Percentiles rank a stretch among this genome's conserved stretches.
These are phyloP conservation scores for Tetradesmus lagerheimii DNA, from an alignment of 139 green algal species.

Conservation along the genomic window DNA sequence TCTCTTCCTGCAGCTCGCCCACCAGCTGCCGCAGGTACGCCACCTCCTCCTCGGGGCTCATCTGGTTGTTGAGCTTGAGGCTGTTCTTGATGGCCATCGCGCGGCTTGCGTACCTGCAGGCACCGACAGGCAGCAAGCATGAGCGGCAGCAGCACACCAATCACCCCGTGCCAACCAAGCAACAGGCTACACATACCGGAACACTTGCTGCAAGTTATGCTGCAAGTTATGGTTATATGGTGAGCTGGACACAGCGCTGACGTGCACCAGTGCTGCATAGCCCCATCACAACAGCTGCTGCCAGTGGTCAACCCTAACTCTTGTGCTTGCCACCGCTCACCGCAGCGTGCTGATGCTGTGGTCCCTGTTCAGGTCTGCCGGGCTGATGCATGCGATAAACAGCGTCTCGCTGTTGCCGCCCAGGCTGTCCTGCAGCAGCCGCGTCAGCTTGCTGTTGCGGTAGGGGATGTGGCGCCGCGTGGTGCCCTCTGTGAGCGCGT, in stretches of 20 bases:
- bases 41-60: conserved; percentile 55
- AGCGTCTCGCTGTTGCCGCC: conserved; percentile 95
- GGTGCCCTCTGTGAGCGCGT: conserved; percentile 65
- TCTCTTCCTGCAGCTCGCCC: conserved; percentile 46
- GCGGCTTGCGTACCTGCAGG: conserved; percentile 33
- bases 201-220: too few species aligned
- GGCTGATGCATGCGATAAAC: conserved; percentile 96
- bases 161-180: not conserved
- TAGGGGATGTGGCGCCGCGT: conserved; percentile 29
- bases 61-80: conserved; percentile 37
- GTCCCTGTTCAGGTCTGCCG: conserved; percentile 88
- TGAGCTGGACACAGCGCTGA: too few species aligned
- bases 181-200: not conserved
- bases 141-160: not conserved
- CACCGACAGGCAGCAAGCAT: not conserved
- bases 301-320: not conserved
- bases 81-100: conserved; percentile 45
- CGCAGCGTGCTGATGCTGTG: conserved; percentile 92
- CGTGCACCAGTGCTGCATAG: too few species aligned
- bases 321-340: conserved; percentile 55
- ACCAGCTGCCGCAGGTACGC: conserved; percentile 48
- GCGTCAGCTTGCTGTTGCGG: conserved; percentile 95
- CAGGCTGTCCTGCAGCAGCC: conserved; percentile 96
- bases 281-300: too few species aligned
- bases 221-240: too few species aligned